phyloP scores from a whole-genome alignment of 2,329 filamentous ascomycete genomes.

The Sporothrix protearum region DNA sequence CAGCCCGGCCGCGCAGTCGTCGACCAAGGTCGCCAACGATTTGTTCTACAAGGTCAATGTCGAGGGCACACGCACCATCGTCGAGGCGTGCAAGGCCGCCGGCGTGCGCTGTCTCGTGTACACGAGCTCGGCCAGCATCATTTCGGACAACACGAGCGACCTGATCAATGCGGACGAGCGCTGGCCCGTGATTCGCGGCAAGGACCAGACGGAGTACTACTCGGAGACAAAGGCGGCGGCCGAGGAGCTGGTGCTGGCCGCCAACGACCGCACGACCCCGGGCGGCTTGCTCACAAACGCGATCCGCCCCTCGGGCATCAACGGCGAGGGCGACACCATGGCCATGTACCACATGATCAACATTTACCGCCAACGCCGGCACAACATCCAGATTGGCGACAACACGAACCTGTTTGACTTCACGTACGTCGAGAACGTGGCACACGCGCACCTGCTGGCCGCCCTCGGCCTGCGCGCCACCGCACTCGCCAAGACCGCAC shows the following conservation, averaged over 20 bases:
- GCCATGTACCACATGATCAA: slow-evolving; percentile 69
- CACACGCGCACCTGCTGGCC: slow-evolving; percentile 79
- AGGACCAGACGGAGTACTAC: slow-evolving; percentile 74
- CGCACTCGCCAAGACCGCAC: slow-evolving; percentile 51
- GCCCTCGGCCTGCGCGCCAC: slow-evolving; percentile 67
- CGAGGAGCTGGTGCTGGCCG: slow-evolving; percentile 73
- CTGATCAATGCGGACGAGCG: slow-evolving; percentile 81
- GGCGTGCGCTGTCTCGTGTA: slow-evolving; percentile 82
- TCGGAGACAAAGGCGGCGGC: slow-evolving; percentile 87
- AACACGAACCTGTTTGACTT: slow-evolving; percentile 63
- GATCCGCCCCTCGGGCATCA: slow-evolving; percentile 82
- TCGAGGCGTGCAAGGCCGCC: slow-evolving; percentile 66
- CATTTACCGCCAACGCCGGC: slow-evolving; percentile 64
- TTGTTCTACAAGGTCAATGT: slow-evolving; percentile 82
- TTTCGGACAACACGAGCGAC: slow-evolving; percentile 76
- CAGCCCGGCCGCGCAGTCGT: slow-evolving; percentile 59
- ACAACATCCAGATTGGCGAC: slow-evolving; percentile 74
- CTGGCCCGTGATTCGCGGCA: slow-evolving; percentile 71
- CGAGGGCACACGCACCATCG: slow-evolving; percentile 73
- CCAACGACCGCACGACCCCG: slow-evolving; percentile 50
- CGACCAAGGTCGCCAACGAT: slow-evolving; percentile 51
- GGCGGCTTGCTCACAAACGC: slow-evolving; percentile 69
- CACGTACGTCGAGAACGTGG: slow-evolving; percentile 61
- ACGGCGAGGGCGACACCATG: slow-evolving; percentile 83
- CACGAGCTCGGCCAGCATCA: slow-evolving; percentile 82